phyloP scores from a whole-genome alignment of 2,329 filamentous ascomycete genomes.

The Cordyceps javanica region DNA sequence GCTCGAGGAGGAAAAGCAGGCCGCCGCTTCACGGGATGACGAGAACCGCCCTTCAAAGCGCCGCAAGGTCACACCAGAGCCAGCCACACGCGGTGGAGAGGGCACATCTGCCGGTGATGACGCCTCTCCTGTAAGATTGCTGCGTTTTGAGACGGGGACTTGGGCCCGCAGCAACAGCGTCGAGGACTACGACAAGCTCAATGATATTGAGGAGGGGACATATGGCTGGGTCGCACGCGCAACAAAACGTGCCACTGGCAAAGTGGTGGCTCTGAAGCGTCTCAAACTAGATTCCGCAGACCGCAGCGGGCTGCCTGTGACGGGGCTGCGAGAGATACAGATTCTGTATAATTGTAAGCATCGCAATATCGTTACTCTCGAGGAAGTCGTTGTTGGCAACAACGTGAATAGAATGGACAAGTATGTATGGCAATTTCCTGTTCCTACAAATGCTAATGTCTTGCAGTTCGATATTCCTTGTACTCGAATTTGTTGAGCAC shows the following conservation, averaged over 20 bases:
- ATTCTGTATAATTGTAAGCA: conserved; percentile 77
- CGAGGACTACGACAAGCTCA: conserved; percentile 84
- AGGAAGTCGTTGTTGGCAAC: conserved; percentile 78
- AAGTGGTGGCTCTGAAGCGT: conserved; percentile 86
- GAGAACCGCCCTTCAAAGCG: conserved; percentile 52
- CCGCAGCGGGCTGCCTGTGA: conserved; percentile 74
- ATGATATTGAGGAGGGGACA: conserved; percentile 95
- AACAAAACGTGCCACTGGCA: conserved; percentile 63
- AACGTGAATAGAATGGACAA: conserved; percentile 47
- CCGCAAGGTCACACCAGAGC: conserved; percentile 50
- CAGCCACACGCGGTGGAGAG: conserved; percentile 18
- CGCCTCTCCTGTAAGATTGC: conserved; percentile 44
- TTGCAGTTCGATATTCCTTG: conserved; percentile 69
- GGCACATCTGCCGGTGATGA: conserved; percentile 14
- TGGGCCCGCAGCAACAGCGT: conserved; percentile 72
- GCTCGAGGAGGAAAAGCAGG: conserved; percentile 42
- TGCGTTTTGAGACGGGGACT: conserved; percentile 62
- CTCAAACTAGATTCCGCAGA: conserved; percentile 82
- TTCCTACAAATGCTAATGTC: conserved; percentile 8
- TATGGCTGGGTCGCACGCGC: conserved; percentile 93
- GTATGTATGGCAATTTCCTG: conserved; percentile 27
- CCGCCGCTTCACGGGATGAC: conserved; percentile 28
- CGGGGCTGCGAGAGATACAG: conserved; percentile 88
- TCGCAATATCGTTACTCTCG: conserved; percentile 72
- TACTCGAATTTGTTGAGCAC: conserved; percentile 97